Conservation (phyloP, 192 early-diverging fungal genomes). For the Chytriomyces sp. region DNA sequence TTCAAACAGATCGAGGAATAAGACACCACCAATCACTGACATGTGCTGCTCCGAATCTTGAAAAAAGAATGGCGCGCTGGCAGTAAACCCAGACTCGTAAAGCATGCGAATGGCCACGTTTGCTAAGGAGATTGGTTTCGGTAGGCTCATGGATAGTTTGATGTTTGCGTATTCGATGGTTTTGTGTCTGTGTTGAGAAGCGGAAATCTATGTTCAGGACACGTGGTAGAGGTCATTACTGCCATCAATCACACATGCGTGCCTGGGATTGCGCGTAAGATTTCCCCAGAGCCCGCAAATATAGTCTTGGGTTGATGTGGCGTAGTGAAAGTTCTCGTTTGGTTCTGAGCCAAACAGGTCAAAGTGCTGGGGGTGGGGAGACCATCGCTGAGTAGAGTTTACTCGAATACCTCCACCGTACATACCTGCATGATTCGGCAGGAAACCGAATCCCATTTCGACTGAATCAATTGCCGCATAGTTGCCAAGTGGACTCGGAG, state of each 20-base stretch:
- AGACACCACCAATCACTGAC: conserved; percentile 51
- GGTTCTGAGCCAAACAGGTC: conserved; percentile 53
- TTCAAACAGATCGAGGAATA: conserved; percentile 57
- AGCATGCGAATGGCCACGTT: conserved; percentile 59
- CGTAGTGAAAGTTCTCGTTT: conserved; percentile 62
- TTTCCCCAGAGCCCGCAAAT: conserved; percentile 60
- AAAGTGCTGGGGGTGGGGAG: conserved; percentile 38
- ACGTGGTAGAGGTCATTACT: neutral
- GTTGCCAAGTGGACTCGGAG: conserved; percentile 35
- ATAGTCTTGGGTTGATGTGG: conserved; percentile 32
- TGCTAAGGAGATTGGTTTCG: conserved; percentile 59
- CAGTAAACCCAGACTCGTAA: conserved; percentile 36
- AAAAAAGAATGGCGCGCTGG: conserved; percentile 36
- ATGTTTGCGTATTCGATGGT: conserved; percentile 52
- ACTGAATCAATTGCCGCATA: conserved; percentile 43
- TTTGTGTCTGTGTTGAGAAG: conserved; percentile 47
- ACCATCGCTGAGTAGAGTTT: neutral
- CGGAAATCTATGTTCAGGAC: neutral
- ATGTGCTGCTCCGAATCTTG: conserved; percentile 34
- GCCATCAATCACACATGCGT: neutral
- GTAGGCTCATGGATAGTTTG: conserved; percentile 49
- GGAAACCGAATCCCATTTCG: conserved; percentile 53
- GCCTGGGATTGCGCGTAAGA: conserved; percentile 61
- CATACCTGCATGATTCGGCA: conserved; percentile 48
- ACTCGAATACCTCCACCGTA: neutral